Conservation (phyloP, 352 stramenopile genomes). For the Globisporangium carolinianum region DNA sequence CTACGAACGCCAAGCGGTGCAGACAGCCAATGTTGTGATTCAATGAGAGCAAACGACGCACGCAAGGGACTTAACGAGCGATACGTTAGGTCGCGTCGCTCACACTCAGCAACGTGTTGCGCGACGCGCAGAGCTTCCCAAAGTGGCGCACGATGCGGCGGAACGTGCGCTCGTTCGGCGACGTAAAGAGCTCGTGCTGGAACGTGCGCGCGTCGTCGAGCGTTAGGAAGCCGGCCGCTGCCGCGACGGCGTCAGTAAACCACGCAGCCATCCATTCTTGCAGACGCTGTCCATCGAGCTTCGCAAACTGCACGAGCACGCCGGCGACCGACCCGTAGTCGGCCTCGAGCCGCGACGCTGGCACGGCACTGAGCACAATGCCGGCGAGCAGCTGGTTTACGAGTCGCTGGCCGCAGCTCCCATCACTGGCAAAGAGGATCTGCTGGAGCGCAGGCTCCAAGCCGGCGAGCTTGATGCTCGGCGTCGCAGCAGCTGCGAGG, state of each 20-base stretch:
- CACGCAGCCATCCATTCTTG: constrained; percentile 58
- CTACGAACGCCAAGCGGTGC: too few species aligned
- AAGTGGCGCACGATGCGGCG: constrained; percentile 74
- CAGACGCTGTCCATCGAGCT: constrained; percentile 47
- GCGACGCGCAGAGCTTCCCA: constrained; percentile 69
- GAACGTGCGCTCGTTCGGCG: constrained; percentile 62
- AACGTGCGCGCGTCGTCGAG: constrained; percentile 54
- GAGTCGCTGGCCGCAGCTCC: constrained; percentile 37
- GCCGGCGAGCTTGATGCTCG: constrained; percentile 7
- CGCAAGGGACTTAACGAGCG: too few species aligned
- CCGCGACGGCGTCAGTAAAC: constrained; percentile 43
- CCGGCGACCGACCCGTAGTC: constrained; percentile 75
- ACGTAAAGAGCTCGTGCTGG: constrained; percentile 54
- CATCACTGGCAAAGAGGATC: constrained; percentile 12
- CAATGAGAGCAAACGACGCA: too few species aligned
- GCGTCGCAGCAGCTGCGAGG: constrained; percentile 12
- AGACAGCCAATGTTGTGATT: too few species aligned
- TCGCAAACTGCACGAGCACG: constrained; percentile 64
- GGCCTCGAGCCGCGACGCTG: constrained; percentile 60
- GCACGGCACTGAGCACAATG: constrained; percentile 55
- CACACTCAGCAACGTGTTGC: constrained; percentile 45
- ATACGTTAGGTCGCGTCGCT: neutral
- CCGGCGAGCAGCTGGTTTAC: constrained; percentile 54
- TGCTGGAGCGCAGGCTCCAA: constrained; percentile 21
- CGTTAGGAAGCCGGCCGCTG: constrained; percentile 52